Conservation (phyloP, 192 early-diverging fungal species). For the Mortierella hygrophila region DNA sequence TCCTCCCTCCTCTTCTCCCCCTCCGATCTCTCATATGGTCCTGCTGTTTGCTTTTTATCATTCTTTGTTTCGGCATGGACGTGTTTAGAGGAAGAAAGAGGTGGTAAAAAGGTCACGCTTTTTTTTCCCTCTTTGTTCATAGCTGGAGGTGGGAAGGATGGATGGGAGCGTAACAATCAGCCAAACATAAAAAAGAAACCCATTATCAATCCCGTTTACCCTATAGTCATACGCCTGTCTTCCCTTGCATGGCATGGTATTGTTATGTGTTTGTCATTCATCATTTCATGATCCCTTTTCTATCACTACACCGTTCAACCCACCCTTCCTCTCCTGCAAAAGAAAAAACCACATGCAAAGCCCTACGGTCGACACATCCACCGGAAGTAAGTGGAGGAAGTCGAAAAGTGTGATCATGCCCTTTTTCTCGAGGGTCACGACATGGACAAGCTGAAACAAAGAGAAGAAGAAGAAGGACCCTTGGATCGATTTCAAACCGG, state of each 20-base stretch:
- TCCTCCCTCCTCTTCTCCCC: neutral
- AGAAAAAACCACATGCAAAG: conserved; percentile 7
- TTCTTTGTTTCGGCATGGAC: neutral
- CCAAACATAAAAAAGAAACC: neutral
- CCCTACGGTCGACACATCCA: neutral
- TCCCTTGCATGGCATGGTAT: neutral
- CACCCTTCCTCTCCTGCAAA: too few relatives aligned
- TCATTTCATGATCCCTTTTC: neutral
- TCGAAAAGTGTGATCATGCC: neutral
- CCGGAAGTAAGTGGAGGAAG: neutral
- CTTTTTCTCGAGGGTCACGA: neutral
- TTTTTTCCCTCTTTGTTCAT: neutral
- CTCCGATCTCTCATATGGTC: neutral
- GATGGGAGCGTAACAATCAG: neutral
- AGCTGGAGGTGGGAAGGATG: neutral
- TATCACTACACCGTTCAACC: conserved; percentile 1
- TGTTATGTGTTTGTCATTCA: neutral
- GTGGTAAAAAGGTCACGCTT: neutral
- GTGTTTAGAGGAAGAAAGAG: neutral
- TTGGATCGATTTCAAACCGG: neutral
- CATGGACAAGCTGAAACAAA: neutral
- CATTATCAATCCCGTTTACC: conserved; percentile 1
- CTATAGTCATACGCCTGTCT: neutral
- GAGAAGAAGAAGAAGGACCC: neutral
- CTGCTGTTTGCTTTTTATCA: neutral